Percentiles rank a stretch among this genome's conserved stretches.
These are phyloP conservation scores for Alternaria sp. DNA, from an alignment of 2,329 filamentous ascomycete genomes.

Conservation along the genomic window DNA sequence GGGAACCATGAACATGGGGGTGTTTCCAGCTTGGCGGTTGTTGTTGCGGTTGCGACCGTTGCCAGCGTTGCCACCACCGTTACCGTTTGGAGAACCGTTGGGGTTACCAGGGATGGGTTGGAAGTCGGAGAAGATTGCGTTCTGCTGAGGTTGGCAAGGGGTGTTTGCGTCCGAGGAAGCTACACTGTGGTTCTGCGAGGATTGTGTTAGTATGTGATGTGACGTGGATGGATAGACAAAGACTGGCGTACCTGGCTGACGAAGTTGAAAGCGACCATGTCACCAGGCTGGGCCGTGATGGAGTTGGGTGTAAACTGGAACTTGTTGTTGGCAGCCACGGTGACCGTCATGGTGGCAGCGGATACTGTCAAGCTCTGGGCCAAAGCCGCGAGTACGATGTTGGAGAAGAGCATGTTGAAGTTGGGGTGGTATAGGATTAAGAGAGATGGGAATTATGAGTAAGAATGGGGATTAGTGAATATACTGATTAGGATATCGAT, in stretches of 20 bases:
- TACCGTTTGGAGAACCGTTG: slow-evolving; percentile 18
- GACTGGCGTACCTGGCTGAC: slow-evolving; percentile 24
- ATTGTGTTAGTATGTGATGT: neutral
- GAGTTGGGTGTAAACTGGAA: slow-evolving; percentile 40
- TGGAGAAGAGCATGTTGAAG: slow-evolving; percentile 36
- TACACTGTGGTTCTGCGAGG: slow-evolving; percentile 38
- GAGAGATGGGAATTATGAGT: slow-evolving; percentile 3
- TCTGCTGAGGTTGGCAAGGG: slow-evolving; percentile 34
- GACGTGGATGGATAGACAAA: neutral
- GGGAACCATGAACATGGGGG: slow-evolving; percentile 39
- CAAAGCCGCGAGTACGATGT: slow-evolving; percentile 28
- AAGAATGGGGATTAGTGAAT: neutral
- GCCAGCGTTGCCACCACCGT: slow-evolving; percentile 22
- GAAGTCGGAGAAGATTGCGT: slow-evolving; percentile 42
- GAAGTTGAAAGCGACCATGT: slow-evolving; percentile 41
- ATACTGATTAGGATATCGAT: neutral
- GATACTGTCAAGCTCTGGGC: slow-evolving; percentile 36
- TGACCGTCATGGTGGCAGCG: slow-evolving; percentile 42
- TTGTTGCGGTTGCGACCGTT: slow-evolving; percentile 30
- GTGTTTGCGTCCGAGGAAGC: slow-evolving; percentile 36
- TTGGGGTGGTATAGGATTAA: neutral
- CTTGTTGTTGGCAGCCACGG: slow-evolving; percentile 43
- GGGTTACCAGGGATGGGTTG: slow-evolving; percentile 30
- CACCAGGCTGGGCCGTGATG: slow-evolving; percentile 37
- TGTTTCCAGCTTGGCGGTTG: slow-evolving; percentile 34